Base-by-base conservation (phyloP, 2,329 filamentous ascomycete species). In the Rutstroemia sydowiana region DNA sequence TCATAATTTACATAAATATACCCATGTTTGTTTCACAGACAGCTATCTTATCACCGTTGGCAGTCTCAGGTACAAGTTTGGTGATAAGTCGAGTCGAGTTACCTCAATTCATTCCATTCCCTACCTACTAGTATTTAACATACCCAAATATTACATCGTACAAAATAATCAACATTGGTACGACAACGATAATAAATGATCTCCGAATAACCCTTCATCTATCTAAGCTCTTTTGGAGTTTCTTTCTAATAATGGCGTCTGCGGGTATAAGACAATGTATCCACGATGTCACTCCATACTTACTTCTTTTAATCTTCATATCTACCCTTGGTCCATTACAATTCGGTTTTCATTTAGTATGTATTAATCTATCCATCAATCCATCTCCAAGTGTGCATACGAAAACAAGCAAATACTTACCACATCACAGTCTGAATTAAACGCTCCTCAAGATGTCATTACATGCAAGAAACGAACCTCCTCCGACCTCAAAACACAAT, bases 371-470 rank as follows among this genome's bases (percentile, higher is more conserved):
- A 20, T 37, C 48, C 13, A 13, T n/a, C 32, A 10, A 26, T 54
- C 48, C 49, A n/a, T 31, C 28, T 32, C 30, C 48, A 42, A 21
- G 28, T 9, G 8, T 18, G 39, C 5, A 8, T 18, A 14, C 16
- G 23, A 28, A 52, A 57, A 48, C 55, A 37, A n/a, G 20, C 13
- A 39, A 18, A 39, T 39, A 20, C 36, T 39, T 9, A 39, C 28
- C 44, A 20, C 20, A n/a, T 10, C 30, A 16, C 63, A 92, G 91
- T 88, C 90, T 61, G 93, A 97, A 69, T 80, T 98, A 57, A 98
- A 98, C 68, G 89, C 92, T 8, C 93, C 93, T 8, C 85, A 96
- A 76, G 85, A 91, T 74, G 88, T 95, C 63, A 86, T 98, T 63
- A 95, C 88, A 52, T 97, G 93, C 73, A 82, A 81, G 60, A 82